These are phyloP conservation scores for Mortierella sp. DNA, from an alignment of 371 early-diverging fungal genomes.

Conservation along the genomic window DNA sequence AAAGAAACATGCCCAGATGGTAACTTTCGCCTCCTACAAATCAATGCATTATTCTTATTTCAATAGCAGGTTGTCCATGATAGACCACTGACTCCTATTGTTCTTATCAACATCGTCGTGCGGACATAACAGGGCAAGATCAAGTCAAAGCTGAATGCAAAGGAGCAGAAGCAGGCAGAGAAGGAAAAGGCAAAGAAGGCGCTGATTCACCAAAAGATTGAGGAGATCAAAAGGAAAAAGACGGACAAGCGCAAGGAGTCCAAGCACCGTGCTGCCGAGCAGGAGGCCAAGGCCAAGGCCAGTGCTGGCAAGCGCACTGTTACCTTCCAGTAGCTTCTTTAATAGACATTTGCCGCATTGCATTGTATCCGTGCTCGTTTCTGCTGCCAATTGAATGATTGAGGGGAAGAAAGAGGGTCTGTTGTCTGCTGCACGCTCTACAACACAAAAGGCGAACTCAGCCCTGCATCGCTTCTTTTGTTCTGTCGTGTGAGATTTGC, in stretches of 20 bases:
- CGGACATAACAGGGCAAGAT: constrained; percentile 36
- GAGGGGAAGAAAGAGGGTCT: background rate
- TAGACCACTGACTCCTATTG: background rate
- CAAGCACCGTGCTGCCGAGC: constrained; percentile 38
- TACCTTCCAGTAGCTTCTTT: constrained; percentile 22
- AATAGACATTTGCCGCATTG: constrained; percentile 1
- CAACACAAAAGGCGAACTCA: background rate
- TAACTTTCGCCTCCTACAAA: background rate
- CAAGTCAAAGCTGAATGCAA: constrained; percentile 42
- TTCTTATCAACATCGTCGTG: background rate
- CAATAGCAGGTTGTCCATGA: background rate
- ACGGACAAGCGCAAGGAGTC: constrained; percentile 52
- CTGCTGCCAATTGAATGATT: background rate
- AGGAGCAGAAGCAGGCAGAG: constrained; percentile 41
- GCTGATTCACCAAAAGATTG: constrained; percentile 46
- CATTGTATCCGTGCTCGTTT: background rate
- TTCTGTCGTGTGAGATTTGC: background rate
- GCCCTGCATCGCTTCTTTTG: background rate
- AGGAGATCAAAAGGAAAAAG: constrained; percentile 55
- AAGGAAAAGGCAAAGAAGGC: constrained; percentile 50
- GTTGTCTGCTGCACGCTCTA: background rate
- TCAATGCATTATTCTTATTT: background rate
- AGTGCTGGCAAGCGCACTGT: constrained; percentile 30
- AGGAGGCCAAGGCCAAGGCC: constrained; percentile 27
- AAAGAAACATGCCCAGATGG: constrained; percentile 44